Evolutionary conservation across 768 basidiomycete species (phyloP).

Genomic region (Leccinum longicurvipes): DNA sequence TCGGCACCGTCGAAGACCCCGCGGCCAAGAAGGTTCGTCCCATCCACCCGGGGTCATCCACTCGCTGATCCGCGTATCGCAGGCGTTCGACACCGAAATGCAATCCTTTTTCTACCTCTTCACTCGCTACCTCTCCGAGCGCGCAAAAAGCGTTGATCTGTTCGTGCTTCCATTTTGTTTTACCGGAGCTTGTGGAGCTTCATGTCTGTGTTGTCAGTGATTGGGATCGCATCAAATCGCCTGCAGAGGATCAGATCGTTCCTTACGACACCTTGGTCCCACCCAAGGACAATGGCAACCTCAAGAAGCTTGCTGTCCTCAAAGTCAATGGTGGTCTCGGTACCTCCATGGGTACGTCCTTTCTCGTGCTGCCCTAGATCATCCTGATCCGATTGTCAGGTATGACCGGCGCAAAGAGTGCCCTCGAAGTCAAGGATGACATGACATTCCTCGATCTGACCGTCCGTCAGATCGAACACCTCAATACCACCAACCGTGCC

Average conservation of each 20-base stretch:
- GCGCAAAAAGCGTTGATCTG: constrained; percentile 67
- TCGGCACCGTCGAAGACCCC: constrained; percentile 77
- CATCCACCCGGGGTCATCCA: background rate
- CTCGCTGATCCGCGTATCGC: constrained; percentile 19
- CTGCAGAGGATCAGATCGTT: constrained; percentile 60
- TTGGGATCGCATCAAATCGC: constrained; percentile 55
- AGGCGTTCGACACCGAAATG: constrained; percentile 82
- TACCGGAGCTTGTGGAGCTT: background rate
- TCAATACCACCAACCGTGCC: constrained; percentile 56
- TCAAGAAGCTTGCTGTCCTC: constrained; percentile 71
- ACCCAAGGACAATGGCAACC: constrained; percentile 43
- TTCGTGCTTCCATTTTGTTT: constrained; percentile 38
- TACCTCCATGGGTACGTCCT: constrained; percentile 52
- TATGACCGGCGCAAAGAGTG: constrained; percentile 63
- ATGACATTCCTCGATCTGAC: constrained; percentile 68
- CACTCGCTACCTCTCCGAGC: constrained; percentile 73
- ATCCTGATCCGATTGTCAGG: constrained; percentile 27
- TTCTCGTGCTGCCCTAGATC: background rate
- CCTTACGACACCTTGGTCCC: constrained; percentile 51
- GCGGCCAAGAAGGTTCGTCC: constrained; percentile 71
- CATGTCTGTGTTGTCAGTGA: constrained; percentile 23
- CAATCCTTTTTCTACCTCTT: constrained; percentile 80
- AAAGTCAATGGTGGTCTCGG: constrained; percentile 78
- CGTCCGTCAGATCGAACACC: constrained; percentile 66
- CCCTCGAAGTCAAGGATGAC: constrained; percentile 73